Evolutionary conservation across 768 basidiomycete species (phyloP), one percentile per base, ranked within the genome.

Genomic region (Omphalotus guepiniiformis): DNA sequence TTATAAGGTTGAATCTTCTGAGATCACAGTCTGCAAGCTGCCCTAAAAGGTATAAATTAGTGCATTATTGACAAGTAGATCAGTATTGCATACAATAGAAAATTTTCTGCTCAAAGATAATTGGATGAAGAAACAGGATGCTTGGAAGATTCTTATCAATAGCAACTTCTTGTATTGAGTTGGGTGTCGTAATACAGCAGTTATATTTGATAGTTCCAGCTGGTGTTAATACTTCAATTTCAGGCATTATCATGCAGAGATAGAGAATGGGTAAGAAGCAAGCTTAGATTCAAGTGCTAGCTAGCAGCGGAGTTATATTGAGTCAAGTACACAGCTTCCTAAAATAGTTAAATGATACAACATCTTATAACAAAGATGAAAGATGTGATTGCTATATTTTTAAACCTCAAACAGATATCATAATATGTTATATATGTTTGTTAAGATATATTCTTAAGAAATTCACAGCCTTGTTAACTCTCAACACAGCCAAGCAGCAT

Each of bases 171-270:
- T 56, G 56, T 6, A 57, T 43, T 16, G 51, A 60, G 15, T 56
- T 62, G 15, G 72, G 71, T 1, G 71, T 73, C 1, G 68, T 58
- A 29, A 73, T 71, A 19, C 55, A 56, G 47, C 72, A 73, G 49
- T 58, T 53, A 37, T 65, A 59, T 32, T 45, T 39, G 7, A 39
- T 39, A n/a, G 26, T 39, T 18, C 37, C 38, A 29, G 25, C 8
- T 7, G 21, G 18, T n/a, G 46, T 39, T 39, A 39, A 39, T 3
- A 47, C 46, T 9, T 19, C 28, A 30, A 47, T 21, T 15, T 22
- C 30, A 39, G 35, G 35, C 46, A 47, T 47, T n/a, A 9, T 39
- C 11, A 38, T 22, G 21, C 15, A 35, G 26, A 27, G 15, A 13
- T 8, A 25, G 16, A 16, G 13, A 22, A 16, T 35, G 26, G 5